Conservation (phyloP, 2,329 filamentous ascomycete genomes). For the Endoconidiophora laricicola region DNA sequence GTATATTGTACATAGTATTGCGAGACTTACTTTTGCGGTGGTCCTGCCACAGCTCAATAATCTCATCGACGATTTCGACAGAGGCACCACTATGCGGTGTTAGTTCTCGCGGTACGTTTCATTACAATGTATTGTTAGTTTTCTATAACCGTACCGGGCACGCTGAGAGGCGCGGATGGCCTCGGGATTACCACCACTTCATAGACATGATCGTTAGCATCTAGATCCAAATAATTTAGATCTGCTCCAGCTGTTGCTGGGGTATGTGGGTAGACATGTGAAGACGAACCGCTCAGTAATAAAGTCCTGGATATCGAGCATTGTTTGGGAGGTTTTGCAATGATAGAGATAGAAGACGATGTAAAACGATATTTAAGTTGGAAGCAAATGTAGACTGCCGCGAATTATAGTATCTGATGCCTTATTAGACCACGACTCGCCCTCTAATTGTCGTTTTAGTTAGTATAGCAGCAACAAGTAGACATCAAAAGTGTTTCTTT, state of each 20-base stretch:
- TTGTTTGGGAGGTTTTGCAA: slow-evolving; percentile 21
- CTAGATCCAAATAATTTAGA: no score
- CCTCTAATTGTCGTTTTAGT: background rate
- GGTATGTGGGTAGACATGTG: background rate
- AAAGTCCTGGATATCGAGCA: slow-evolving; percentile 67
- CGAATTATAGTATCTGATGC: no score
- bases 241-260: no score
- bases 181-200: slow-evolving; percentile 69
- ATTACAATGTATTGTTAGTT: background rate
- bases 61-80: slow-evolving; percentile 75
- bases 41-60: slow-evolving; percentile 75
- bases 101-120: background rate
- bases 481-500: background rate
- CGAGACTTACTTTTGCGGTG: slow-evolving; percentile 51
- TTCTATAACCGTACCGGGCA: slow-evolving; percentile 39
- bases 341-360: background rate
- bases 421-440: background rate
- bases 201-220: background rate
- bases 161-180: slow-evolving; percentile 85
- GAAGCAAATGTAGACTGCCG: background rate
- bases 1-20: background rate
- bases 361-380: background rate
- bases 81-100: slow-evolving; percentile 30
- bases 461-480: background rate
- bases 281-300: slow-evolving; percentile 44